Conservation (phyloP, 305 asterid species). For the Coffea humblotiana region DNA sequence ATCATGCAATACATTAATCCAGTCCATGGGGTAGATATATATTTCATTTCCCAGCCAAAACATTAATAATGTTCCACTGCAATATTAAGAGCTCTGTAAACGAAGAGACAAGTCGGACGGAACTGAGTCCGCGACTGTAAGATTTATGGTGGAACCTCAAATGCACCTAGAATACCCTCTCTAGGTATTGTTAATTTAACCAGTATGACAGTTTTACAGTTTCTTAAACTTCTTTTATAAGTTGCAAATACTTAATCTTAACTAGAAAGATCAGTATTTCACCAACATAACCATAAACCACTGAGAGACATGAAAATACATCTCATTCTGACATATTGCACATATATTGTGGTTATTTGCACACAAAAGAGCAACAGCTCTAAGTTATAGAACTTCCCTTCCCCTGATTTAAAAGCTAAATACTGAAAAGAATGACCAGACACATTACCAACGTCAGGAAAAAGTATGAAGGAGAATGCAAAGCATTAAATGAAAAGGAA, state of each 20-base stretch:
- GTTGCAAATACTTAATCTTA: not conserved
- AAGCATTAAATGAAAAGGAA: conserved; percentile 12
- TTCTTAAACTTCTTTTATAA: not conserved
- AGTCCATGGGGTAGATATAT: not conserved
- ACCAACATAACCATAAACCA: not conserved
- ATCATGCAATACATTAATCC: not conserved
- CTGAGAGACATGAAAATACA: not conserved
- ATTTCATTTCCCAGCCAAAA: not conserved
- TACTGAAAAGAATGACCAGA: not conserved
- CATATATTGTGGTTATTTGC: not conserved
- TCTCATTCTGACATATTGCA: not conserved
- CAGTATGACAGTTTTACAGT: not conserved
- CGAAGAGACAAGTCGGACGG: not conserved
- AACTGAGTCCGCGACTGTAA: not conserved
- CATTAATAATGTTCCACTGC: not conserved
- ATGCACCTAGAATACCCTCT: not conserved
- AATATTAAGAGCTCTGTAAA: not conserved
- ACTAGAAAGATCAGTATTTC: not conserved
- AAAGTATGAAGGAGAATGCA: too few species aligned
- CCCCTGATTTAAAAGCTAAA: not conserved
- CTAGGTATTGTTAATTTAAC: not conserved
- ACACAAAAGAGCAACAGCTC: not conserved
- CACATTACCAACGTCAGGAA: not conserved
- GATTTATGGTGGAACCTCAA: not conserved
- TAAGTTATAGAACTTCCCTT: too few species aligned